Conservation (phyloP, 805 yeast species). For the Aciculoconidium aculeatum region DNA sequence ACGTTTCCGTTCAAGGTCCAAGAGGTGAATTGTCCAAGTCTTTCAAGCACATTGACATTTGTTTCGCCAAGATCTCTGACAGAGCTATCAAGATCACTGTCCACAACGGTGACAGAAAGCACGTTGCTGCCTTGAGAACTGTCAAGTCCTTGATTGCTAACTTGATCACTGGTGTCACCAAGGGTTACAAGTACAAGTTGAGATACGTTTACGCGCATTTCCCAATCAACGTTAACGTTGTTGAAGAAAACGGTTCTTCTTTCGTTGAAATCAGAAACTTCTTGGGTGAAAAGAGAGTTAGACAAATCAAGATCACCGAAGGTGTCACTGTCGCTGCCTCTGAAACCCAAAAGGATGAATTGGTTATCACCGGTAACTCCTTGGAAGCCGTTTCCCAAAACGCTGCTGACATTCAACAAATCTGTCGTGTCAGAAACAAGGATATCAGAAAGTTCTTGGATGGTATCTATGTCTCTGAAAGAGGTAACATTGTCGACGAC, state of each 20-base stretch:
- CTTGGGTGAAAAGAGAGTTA: conserved; percentile 98
- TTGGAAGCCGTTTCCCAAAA: conserved; percentile 96
- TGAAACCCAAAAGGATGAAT: conserved; percentile 87
- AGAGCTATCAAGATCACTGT: conserved; percentile 80
- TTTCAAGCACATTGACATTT: conserved; percentile 91
- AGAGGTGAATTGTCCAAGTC: conserved; percentile 91
- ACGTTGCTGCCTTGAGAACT: conserved; percentile 98
- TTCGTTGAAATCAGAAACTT: conserved; percentile 97
- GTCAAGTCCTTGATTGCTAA: conserved; percentile 92
- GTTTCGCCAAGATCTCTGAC: conserved; percentile 75
- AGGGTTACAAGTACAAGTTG: conserved; percentile 99
- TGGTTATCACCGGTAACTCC: conserved; percentile 89
- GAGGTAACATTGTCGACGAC: conserved; percentile 79
- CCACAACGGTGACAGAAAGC: conserved; percentile 99
- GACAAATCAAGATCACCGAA: conserved; percentile 77
- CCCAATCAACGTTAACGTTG: conserved; percentile 97
- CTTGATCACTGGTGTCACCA: conserved; percentile 97
- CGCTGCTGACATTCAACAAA: conserved; percentile 97
- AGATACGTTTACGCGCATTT: conserved; percentile 99
- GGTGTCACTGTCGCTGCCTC: conserved; percentile 88
- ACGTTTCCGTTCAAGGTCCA: conserved; percentile 90
- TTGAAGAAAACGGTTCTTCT: conserved; percentile 68
- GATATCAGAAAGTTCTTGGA: conserved; percentile 99
- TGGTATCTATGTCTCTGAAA: conserved; percentile 98
- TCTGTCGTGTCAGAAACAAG: conserved; percentile 98